Evolutionary conservation across 768 basidiomycete genomes (phyloP).

Genomic region (Leccinellum albellum): DNA sequence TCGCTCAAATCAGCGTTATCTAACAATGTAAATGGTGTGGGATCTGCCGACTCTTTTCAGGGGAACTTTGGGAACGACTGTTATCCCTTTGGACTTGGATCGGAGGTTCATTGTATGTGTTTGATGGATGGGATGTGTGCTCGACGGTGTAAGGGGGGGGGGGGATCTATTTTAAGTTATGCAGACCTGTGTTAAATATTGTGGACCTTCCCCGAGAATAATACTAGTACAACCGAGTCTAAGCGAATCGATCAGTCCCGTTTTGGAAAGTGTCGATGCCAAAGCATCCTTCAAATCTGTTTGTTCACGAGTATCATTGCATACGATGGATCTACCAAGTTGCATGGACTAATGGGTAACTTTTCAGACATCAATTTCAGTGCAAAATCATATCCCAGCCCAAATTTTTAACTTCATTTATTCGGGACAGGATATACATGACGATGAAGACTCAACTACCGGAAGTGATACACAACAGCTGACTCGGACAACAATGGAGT

Average conservation of each 20-base stretch:
- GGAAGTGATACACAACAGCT: not conserved
- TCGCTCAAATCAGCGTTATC: slow-evolving; percentile 7
- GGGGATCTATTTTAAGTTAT: not conserved
- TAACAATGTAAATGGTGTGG: not conserved
- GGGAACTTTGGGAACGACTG: not conserved
- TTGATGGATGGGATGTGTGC: not conserved
- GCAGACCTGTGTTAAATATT: slow-evolving; percentile 1
- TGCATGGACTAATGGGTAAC: not conserved
- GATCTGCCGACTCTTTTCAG: not conserved
- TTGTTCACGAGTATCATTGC: no score
- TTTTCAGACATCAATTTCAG: not conserved
- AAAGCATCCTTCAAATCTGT: slow-evolving; percentile 13
- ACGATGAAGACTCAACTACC: not conserved
- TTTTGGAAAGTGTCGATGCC: slow-evolving; percentile 5
- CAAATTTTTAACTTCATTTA: no score
- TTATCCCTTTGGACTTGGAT: slow-evolving; percentile 6
- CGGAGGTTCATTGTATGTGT: slow-evolving; percentile 9
- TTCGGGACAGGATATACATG: not conserved
- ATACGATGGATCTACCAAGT: no score
- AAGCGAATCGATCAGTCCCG: slow-evolving; percentile 10
- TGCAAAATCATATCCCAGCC: not conserved
- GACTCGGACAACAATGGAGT: not conserved
- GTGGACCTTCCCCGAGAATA: slow-evolving; percentile 10
- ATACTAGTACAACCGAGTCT: slow-evolving; percentile 12
- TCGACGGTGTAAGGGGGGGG: not conserved